A percentile compares a stretch with the other conserved stretches of the same genome.
Conservation (phyloP, 257 asterid species). For the Ilex asprella region DNA sequence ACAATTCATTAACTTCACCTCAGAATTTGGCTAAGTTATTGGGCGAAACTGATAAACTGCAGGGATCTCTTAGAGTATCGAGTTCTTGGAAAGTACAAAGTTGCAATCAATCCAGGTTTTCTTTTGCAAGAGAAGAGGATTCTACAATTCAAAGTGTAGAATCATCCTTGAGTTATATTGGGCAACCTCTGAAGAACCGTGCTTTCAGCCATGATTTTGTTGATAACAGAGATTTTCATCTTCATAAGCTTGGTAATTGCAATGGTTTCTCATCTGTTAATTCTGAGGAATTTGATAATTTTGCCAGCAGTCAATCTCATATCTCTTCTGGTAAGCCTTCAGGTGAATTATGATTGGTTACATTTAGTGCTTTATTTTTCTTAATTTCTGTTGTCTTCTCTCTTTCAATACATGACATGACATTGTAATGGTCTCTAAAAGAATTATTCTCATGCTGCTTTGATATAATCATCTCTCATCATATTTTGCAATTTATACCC, state of each 20-base stretch:
- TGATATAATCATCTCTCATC: no score
- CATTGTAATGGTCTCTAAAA: neutral
- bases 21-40: slow-evolving; percentile 57
- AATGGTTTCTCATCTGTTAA: slow-evolving; percentile 45
- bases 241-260: slow-evolving; percentile 36
- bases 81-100: slow-evolving; percentile 57
- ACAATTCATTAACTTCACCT: slow-evolving; percentile 63
- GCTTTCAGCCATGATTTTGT: slow-evolving; percentile 41
- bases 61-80: slow-evolving; percentile 45
- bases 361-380: neutral
- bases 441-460: no score
- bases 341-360: slow-evolving; percentile 35
- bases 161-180: slow-evolving; percentile 32
- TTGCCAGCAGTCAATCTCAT: slow-evolving; percentile 36
- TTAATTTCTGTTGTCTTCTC: neutral
- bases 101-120: slow-evolving; percentile 78
- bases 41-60: slow-evolving; percentile 47
- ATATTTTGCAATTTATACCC: no score
- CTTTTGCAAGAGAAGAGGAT: slow-evolving; percentile 89
- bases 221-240: slow-evolving; percentile 34
- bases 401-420: neutral
- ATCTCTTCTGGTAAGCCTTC: slow-evolving; percentile 47
- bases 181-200: slow-evolving; percentile 38
- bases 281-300: slow-evolving; percentile 45
- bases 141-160: slow-evolving; percentile 31